phyloP scores from a whole-genome alignment of 129 eudicot genomes.

The Gnaphalium uliginosum region DNA sequence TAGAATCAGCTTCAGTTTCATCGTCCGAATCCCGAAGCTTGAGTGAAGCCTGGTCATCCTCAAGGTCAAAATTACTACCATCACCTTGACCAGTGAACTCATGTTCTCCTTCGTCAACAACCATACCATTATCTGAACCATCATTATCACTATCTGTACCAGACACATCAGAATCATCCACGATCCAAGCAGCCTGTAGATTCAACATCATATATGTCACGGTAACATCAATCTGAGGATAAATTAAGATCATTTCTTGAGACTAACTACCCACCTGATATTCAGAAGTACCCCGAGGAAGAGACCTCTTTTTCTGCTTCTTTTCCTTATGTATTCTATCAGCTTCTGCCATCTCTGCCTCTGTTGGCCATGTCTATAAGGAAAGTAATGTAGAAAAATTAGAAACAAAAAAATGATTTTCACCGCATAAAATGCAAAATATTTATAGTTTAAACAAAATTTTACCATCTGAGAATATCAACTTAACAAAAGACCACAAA shows the following conservation, averaged over 20 bases:
- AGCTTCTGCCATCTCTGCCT: slow-evolving; percentile 97
- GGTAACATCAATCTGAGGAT: background rate
- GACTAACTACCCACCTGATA: slow-evolving; percentile 61
- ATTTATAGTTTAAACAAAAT: background rate
- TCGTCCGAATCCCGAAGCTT: slow-evolving; percentile 69
- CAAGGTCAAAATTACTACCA: slow-evolving; percentile 52
- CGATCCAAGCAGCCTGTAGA: slow-evolving; percentile 93
- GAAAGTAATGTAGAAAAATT: background rate
- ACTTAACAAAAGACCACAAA: background rate
- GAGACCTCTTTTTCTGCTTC: slow-evolving; percentile 62
- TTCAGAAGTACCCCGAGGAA: slow-evolving; percentile 89
- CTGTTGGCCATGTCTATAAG: slow-evolving; percentile 96
- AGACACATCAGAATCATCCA: slow-evolving; percentile 82
- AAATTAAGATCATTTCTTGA: background rate
- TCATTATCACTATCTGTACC: slow-evolving; percentile 54
- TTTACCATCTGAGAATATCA: background rate
- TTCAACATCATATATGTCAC: background rate
- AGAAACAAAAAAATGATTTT: background rate
- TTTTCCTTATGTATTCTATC: slow-evolving; percentile 64
- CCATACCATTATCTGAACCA: slow-evolving; percentile 73
- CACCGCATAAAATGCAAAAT: background rate
- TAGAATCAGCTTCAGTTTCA: slow-evolving; percentile 78
- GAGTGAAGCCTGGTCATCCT: slow-evolving; percentile 83
- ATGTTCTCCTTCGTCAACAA: slow-evolving; percentile 56
- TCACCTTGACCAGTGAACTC: slow-evolving; percentile 35